Conservation (phyloP, 495 filamentous ascomycete species). For the Pyronema omphalodes region DNA sequence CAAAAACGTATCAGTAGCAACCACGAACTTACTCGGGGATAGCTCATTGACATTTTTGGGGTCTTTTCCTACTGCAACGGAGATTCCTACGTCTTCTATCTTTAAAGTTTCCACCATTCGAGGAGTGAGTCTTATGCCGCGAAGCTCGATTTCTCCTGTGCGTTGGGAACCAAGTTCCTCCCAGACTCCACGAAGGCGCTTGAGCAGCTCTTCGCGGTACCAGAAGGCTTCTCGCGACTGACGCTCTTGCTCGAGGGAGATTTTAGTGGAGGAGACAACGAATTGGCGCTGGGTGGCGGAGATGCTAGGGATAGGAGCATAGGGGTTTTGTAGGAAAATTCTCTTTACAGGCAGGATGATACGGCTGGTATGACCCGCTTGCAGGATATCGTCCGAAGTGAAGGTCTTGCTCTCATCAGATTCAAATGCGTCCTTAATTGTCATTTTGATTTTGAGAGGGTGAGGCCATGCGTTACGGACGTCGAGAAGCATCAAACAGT, state of each 20-base stretch:
- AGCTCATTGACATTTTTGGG: conserved; percentile 2
- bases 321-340: conserved; percentile 56
- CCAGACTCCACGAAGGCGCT: conserved; percentile 53
- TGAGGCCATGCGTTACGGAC: conserved; percentile 76
- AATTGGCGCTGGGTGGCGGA: conserved; percentile 71
- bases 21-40: conserved; percentile 32
- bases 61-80: conserved; percentile 31
- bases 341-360: conserved; percentile 60
- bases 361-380: conserved; percentile 60
- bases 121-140: conserved; percentile 48
- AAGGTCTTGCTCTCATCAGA: not conserved
- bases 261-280: conserved; percentile 61
- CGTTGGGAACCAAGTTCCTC: conserved; percentile 36
- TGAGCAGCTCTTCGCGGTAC: conserved; percentile 73
- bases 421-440: conserved; percentile 18
- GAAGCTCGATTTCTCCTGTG: conserved; percentile 53
- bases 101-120: conserved; percentile 72
- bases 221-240: conserved; percentile 72
- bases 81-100: conserved; percentile 60
- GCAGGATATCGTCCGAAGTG: conserved; percentile 30
- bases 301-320: conserved; percentile 59
- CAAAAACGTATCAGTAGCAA: conserved; percentile 53
- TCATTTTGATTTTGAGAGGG: conserved; percentile 43
- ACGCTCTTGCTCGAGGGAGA: conserved; percentile 60
- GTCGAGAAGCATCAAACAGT: conserved; percentile 68